These are phyloP conservation scores for Lactarius quietus DNA, from an alignment of 768 basidiomycete genomes.

Conservation along the genomic window DNA sequence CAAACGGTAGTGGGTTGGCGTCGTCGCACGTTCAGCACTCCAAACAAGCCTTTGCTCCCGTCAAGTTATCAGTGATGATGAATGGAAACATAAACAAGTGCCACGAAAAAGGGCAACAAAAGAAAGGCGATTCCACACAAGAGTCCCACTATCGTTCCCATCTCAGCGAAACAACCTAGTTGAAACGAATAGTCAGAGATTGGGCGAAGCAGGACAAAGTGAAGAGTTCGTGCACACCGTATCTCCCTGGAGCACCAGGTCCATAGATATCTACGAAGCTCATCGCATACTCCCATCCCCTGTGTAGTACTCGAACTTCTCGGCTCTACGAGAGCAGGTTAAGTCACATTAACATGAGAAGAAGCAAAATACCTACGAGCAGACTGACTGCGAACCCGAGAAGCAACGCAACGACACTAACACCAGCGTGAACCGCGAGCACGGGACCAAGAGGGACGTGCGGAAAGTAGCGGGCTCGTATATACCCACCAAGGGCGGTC, in stretches of 20 bases:
- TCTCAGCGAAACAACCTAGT: constrained; percentile 5
- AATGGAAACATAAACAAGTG: too few relatives aligned
- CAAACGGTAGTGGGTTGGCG: too few relatives aligned
- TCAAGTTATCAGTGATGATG: too few relatives aligned
- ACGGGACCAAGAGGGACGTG: background rate
- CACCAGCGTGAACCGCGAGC: too few relatives aligned
- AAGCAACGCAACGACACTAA: background rate
- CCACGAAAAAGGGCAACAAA: background rate
- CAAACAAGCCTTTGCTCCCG: too few relatives aligned
- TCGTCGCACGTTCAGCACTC: too few relatives aligned
- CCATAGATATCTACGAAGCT: background rate
- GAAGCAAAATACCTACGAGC: background rate
- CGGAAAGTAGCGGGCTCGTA: too few relatives aligned
- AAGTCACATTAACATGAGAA: background rate
- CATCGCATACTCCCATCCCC: background rate
- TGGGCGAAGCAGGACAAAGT: background rate
- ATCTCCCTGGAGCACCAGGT: background rate
- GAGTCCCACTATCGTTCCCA: constrained; percentile 1
- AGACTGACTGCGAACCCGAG: background rate
- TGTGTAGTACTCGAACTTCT: background rate
- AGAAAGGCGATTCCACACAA: constrained; percentile 8
- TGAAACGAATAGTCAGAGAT: background rate
- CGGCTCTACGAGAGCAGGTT: background rate
- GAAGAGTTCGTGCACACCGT: background rate
- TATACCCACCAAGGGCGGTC: too few relatives aligned